These are phyloP conservation scores for Fusarium sp. DNA, from an alignment of 2,329 filamentous ascomycete species.

Conservation along the genomic window DNA sequence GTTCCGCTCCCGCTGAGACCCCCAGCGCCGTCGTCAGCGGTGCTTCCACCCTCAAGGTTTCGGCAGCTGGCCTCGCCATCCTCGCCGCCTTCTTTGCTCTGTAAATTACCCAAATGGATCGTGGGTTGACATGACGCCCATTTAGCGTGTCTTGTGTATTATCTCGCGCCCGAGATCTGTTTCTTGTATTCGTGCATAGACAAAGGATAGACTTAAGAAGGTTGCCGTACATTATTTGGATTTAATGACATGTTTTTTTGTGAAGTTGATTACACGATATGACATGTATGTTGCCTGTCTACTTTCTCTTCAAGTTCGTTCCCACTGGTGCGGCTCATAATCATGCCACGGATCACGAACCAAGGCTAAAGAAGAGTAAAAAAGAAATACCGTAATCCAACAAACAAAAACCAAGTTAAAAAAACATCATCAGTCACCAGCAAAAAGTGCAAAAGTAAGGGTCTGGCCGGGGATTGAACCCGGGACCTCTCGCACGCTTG, in stretches of 20 bases:
- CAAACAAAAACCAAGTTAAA: not conserved
- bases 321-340: too few species aligned
- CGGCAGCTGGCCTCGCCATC: constrained; percentile 31
- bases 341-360: too few species aligned
- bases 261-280: not conserved
- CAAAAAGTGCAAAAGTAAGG: constrained; percentile 44
- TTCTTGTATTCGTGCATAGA: constrained; percentile 44
- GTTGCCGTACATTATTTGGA: constrained; percentile 28
- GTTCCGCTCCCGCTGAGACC: constrained; percentile 25
- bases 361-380: too few species aligned
- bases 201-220: constrained; percentile 42
- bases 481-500: constrained; percentile 56
- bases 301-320: too few species aligned
- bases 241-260: not conserved
- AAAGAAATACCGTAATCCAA: not conserved
- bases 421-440: not conserved
- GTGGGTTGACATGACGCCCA: constrained; percentile 36
- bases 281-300: not conserved
- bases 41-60: constrained; percentile 32
- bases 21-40: constrained; percentile 25
- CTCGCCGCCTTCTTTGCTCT: constrained; percentile 35
- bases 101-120: constrained; percentile 40
- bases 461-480: constrained; percentile 60
- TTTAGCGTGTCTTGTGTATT: constrained; percentile 39
- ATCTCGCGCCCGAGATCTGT: constrained; percentile 42